phyloP scores from a whole-genome alignment of 2,329 filamentous ascomycete genomes.

The Sclerotinia borealis region DNA sequence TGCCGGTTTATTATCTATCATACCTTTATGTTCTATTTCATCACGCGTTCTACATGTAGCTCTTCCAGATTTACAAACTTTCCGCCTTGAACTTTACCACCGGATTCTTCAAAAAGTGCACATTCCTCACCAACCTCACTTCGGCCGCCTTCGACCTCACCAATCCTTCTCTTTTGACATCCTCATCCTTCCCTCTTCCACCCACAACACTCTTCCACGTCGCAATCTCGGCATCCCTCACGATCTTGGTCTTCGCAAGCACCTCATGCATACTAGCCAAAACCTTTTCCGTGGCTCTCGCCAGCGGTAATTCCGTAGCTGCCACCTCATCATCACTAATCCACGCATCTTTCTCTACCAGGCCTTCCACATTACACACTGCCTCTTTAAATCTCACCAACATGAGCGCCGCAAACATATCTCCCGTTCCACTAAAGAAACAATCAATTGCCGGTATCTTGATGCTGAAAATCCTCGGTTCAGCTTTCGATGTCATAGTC shows the following conservation, averaged over 20 bases:
- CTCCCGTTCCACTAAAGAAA: conserved; percentile 93
- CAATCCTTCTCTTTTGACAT: conserved; percentile 47
- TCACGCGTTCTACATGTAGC: not conserved
- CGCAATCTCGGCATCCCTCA: conserved; percentile 60
- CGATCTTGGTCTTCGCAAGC: conserved; percentile 58
- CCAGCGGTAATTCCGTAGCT: conserved; percentile 70
- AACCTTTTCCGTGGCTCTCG: conserved; percentile 77
- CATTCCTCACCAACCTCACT: conserved; percentile 73
- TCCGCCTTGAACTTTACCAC: conserved; percentile 55
- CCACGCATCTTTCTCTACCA: conserved; percentile 62
- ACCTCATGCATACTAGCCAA: conserved; percentile 89
- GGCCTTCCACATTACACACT: conserved; percentile 42
- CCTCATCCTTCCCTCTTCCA: conserved; percentile 35
- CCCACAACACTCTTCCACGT: conserved; percentile 42
- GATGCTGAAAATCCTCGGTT: conserved; percentile 80
- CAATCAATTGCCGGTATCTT: conserved; percentile 82
- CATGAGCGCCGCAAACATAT: conserved; percentile 95
- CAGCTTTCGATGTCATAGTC: conserved; percentile 56
- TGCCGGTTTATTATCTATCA: not conserved
- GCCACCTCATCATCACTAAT: conserved; percentile 65
- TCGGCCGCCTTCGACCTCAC: conserved; percentile 80
- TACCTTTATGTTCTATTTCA: not conserved
- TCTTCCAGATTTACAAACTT: conserved; percentile 33
- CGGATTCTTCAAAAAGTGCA: conserved; percentile 62
- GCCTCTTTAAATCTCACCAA: conserved; percentile 84